Percentiles rank a stretch among this genome's conserved stretches.
Evolutionary conservation across 2,329 filamentous ascomycete species (phyloP).

Genomic region (Fusarium torreyae): DNA sequence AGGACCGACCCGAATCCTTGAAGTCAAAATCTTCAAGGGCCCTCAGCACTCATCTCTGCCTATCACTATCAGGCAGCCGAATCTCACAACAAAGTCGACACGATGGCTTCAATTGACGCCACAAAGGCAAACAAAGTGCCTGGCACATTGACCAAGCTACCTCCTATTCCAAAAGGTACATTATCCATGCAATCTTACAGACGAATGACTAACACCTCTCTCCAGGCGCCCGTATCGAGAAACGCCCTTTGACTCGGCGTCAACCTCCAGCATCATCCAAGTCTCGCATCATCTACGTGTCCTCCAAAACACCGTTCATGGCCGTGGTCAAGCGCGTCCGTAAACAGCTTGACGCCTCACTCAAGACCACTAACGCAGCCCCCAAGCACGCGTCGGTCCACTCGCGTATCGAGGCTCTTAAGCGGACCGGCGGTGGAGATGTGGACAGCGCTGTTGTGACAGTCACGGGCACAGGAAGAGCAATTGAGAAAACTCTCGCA

Average conservation of each 20-base stretch:
- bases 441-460: conserved; percentile 62
- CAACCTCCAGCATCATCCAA: conserved; percentile 61
- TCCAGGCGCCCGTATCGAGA: conserved; percentile 65
- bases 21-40: not conserved
- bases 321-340: conserved; percentile 76
- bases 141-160: conserved; percentile 54
- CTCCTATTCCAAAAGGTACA: conserved; percentile 54
- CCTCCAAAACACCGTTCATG: conserved; percentile 76
- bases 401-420: conserved; percentile 62
- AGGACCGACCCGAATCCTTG: not conserved
- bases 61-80: conserved; percentile 34
- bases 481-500: conserved; percentile 74
- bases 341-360: conserved; percentile 71
- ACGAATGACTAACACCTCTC: conserved; percentile 5
- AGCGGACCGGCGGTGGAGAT: conserved; percentile 51
- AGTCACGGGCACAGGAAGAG: conserved; percentile 76
- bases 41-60: conserved; percentile 27
- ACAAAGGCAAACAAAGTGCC: conserved; percentile 29
- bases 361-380: conserved; percentile 60
- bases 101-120: conserved; percentile 45
- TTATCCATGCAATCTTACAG: not conserved
- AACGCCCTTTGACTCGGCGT: conserved; percentile 62
- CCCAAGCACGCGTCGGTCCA: conserved; percentile 64
- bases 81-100: conserved; percentile 10
- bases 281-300: conserved; percentile 73